phyloP scores from a whole-genome alignment of 2,329 filamentous ascomycete species.

The Xylariaceae sp. region DNA sequence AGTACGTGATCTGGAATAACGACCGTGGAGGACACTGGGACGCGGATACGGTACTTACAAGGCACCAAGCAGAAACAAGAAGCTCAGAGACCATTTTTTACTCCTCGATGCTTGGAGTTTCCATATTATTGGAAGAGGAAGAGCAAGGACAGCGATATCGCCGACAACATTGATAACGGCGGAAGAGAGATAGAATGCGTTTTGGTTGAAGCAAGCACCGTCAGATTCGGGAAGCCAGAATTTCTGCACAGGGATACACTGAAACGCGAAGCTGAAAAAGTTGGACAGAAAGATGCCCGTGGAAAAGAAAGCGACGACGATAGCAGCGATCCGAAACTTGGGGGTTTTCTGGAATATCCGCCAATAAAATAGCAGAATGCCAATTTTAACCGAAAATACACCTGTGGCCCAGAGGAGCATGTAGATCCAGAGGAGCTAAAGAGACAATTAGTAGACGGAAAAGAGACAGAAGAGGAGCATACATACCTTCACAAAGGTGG shows the following conservation, averaged over 20 bases:
- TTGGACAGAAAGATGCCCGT: constrained; percentile 23
- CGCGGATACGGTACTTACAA: constrained; percentile 22
- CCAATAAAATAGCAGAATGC: constrained; percentile 30
- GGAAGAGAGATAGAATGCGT: constrained; percentile 24
- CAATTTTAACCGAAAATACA: constrained; percentile 28
- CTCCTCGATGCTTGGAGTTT: constrained; percentile 25
- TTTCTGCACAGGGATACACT: constrained; percentile 21
- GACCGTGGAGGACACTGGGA: neutral
- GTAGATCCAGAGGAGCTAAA: constrained; percentile 24
- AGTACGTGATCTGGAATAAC: constrained; percentile 9
- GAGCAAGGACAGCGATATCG: constrained; percentile 28
- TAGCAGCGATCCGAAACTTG: constrained; percentile 20
- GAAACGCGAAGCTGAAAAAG: constrained; percentile 23
- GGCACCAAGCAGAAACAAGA: constrained; percentile 30
- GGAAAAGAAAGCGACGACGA: constrained; percentile 21
- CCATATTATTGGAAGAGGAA: constrained; percentile 32
- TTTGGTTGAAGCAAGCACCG: constrained; percentile 22
- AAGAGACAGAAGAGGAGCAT: neutral
- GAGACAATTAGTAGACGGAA: neutral
- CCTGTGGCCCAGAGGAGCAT: constrained; percentile 27
- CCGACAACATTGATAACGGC: constrained; percentile 27
- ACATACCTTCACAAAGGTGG: constrained; percentile 23
- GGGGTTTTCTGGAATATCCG: constrained; percentile 22
- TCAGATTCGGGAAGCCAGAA: constrained; percentile 19
- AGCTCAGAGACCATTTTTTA: constrained; percentile 29